Base-by-base conservation (phyloP, 176 grass and related monocot species). In the Zizania latifolia region DNA sequence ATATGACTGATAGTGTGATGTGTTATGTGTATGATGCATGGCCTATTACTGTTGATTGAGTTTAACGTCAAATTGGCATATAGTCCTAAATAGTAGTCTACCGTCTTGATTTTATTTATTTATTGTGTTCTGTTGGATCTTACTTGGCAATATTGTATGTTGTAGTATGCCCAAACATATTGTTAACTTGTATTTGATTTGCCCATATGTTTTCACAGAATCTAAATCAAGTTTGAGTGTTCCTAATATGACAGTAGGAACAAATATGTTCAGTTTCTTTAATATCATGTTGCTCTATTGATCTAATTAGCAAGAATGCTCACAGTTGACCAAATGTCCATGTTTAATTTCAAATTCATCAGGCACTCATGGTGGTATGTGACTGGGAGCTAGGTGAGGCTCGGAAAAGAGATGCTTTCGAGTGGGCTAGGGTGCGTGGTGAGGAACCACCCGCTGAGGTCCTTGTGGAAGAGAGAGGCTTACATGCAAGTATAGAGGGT, bases 381-480 rank as follows among this genome's bases (percentile, higher is more conserved):
- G 82, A 94, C 56, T 94, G 91, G 95, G 95, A 94, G 62, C 79
- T 99, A 75, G 89, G 85, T 30, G 95, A 94, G 69, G 89, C 86
- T 68, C 82, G 72, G 31, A 99, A 92, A 85, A 87, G 81, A 90
- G 87, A 99, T 77, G 89, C 89, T 19, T 34, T 99, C 16, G 95
- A 99, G 71, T 89, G 95, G 70, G 91, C 95, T 85, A 92, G 95
- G 70, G 95, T 98, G 58, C 95, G 89, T 70, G 95, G 95, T 55
- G 95, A 99, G 82, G 91, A 99, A 81, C 91, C 87, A 81, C 95
- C 95, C 48, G 75, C 89, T 26, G 91, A 94, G 53, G 75, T 94
- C 54, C 86, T 92, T 82, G 84, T 66, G 43, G 91, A 99, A 87
- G 91, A 99, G 87, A 92, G 95, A 72, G 95, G 95, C 70, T 84